Base-by-base conservation (phyloP, 495 filamentous ascomycete species). In the Gamarada debralockiae region DNA sequence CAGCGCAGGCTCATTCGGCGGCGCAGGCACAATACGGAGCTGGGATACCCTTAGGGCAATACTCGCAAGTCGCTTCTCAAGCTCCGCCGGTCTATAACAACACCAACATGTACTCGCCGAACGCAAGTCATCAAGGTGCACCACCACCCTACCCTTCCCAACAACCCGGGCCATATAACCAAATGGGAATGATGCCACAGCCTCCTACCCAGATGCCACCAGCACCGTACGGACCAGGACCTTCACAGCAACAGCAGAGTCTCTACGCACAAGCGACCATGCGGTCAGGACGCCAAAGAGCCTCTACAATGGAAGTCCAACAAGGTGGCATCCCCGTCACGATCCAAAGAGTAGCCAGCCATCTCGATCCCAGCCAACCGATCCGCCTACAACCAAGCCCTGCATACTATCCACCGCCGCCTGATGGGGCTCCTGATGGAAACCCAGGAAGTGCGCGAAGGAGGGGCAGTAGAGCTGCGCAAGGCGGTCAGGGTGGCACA, bases 381-480 rank as follows among this genome's bases (percentile, higher is more conserved):
- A 97, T 99, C 62, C 78, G 95, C 39, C 68, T 96, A 34, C 95
- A 99, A 64, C 95, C 95, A 5, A 96, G 90, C 53, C 95, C 95
- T 2, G 95, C 95, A 7, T 99, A 99, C 67, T 97, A 97, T 59
- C 95, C 93, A 14, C 93, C 93, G 8, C 92, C 92, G n/a, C 81
- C 89, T 2, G 93, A 96, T 55, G 92, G 90, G 7, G 70, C 73
- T 9, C 64, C 85, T 10, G 83, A 88, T 56, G 67, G 76, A 21
- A 79, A 72, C 29, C 65, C 77, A 25, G 70, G 72, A n/a, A 85
- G 82, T 58, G 79, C 85, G 37, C 77, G 87, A 29, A 76, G 92
- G 46, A 82, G 92, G 60, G 86, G 89, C 18, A 95, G 90, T 54
- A 80, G 90, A 60, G 77, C 83, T 22, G 79, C 77, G 48, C 77